These are phyloP conservation scores for Aphanomyces astaci DNA, from an alignment of 352 stramenopile genomes.

Conservation along the genomic window DNA sequence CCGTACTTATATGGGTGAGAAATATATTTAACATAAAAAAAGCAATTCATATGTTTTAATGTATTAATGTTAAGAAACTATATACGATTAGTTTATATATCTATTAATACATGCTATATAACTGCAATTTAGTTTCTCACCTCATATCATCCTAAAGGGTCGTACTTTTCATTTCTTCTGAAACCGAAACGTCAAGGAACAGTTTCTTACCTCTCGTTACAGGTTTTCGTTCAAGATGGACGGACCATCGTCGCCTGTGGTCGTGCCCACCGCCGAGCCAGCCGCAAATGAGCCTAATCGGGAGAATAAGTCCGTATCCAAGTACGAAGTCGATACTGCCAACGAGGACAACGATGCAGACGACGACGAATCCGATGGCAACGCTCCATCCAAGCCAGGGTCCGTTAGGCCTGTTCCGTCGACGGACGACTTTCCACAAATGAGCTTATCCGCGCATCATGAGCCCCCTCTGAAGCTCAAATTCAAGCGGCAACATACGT, in stretches of 20 bases:
- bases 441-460: neutral
- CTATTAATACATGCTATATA: too few species aligned
- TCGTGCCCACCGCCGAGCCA: neutral
- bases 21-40: too few species aligned
- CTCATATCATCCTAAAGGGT: too few species aligned
- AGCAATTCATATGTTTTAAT: too few species aligned
- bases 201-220: neutral
- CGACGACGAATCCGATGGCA: neutral
- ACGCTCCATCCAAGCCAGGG: neutral
- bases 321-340: neutral
- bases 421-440: neutral
- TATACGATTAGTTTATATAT: too few species aligned
- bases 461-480: conserved; percentile 8
- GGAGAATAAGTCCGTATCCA: neutral
- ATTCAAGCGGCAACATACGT: conserved; percentile 19
- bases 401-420: neutral
- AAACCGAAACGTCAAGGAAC: too few species aligned
- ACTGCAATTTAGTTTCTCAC: too few species aligned
- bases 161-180: too few species aligned
- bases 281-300: neutral
- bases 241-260: neutral
- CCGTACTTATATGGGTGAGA: neutral
- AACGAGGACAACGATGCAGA: neutral
- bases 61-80: too few species aligned
- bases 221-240: neutral